These are phyloP conservation scores for Lanmaoa pseudosensibilis DNA, from an alignment of 768 basidiomycete genomes.

Conservation along the genomic window DNA sequence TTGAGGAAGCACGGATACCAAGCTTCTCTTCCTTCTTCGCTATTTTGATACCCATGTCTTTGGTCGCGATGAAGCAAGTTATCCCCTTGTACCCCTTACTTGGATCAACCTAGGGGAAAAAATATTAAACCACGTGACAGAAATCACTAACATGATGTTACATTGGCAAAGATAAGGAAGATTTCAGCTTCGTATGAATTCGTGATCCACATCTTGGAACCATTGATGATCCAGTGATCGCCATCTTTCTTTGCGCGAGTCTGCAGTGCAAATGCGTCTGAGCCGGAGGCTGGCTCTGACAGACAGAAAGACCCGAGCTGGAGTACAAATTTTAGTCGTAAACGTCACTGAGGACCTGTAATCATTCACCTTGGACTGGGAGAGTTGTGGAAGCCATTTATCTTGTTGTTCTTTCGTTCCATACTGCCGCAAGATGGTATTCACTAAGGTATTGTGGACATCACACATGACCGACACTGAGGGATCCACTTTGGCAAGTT, in stretches of 20 bases:
- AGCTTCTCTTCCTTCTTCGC: constrained; percentile 99
- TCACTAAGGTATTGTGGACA: constrained; percentile 98
- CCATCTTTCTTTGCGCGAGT: constrained; percentile 90
- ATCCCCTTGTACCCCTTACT: constrained; percentile 98
- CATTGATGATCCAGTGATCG: constrained; percentile 83
- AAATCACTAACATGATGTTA: constrained; percentile 36
- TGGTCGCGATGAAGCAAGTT: constrained; percentile 94
- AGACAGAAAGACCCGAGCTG: constrained; percentile 96
- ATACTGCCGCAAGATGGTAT: constrained; percentile 88
- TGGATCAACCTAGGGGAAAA: constrained; percentile 60
- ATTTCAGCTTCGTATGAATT: constrained; percentile 92
- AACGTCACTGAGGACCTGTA: neutral
- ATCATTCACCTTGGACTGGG: constrained; percentile 65
- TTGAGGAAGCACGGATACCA: constrained; percentile 94
- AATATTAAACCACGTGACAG: neutral
- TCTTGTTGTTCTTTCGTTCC: constrained; percentile 82
- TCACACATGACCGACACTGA: constrained; percentile 96
- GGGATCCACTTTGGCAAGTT: constrained; percentile 94
- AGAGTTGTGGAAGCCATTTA: constrained; percentile 83
- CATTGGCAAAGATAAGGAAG: constrained; percentile 94
- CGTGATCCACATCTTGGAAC: constrained; percentile 99
- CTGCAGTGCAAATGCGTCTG: constrained; percentile 95
- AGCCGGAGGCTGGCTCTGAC: constrained; percentile 90
- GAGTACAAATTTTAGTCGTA: neutral
- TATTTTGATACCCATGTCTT: constrained; percentile 95